Base-by-base conservation (phyloP, 148 eudicot genomes). In the Rhododendron simsii region DNA sequence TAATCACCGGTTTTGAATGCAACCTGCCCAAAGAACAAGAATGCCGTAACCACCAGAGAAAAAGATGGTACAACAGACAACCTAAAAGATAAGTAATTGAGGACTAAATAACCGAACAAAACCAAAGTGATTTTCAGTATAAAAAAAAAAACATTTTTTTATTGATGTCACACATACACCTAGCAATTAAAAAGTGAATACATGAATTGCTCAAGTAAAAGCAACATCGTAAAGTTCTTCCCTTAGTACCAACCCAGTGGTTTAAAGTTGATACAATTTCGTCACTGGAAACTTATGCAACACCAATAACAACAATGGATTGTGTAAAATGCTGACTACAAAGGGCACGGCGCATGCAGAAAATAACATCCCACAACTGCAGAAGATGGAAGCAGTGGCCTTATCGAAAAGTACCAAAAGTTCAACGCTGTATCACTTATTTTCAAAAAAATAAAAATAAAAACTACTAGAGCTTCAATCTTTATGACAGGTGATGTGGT, bases 1-100 rank as follows among this genome's bases (percentile, higher is more conserved):
- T 89, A 93, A 75, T 97, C 95, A 81, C 98, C 98, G 18, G 95
- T 95, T 89, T 89, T 95, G 78, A 97, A 97, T 61, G 98, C 99
- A 89, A 97, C 96, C 99, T 97, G 96, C 84, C 82, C 76, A 61
- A 85, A 61, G 47, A 84, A 35, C 75, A 73, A 80, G 59, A 81
- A 79, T 75, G 26, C 67, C 26, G 50, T 51, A 48, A 67, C 15
- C 37, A 80, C 20, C 4, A 84, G 28, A 78, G 37, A 65, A 78
- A 71, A 37, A 51, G 39, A 45, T 80, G 55, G 53, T 5, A 11
- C 84, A 86, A 47, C 9, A 44, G 37, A 82, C 79, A 86, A 61
- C 57, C 37, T 39, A 55, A 23, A 39, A 37, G 47, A 30, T 3
- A 82, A 75, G 59, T 21, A 50, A 59, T 26, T 28, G 5, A 30